These are phyloP conservation scores for Leptographium procerum DNA, from an alignment of 2,329 filamentous ascomycete species.

Conservation along the genomic window DNA sequence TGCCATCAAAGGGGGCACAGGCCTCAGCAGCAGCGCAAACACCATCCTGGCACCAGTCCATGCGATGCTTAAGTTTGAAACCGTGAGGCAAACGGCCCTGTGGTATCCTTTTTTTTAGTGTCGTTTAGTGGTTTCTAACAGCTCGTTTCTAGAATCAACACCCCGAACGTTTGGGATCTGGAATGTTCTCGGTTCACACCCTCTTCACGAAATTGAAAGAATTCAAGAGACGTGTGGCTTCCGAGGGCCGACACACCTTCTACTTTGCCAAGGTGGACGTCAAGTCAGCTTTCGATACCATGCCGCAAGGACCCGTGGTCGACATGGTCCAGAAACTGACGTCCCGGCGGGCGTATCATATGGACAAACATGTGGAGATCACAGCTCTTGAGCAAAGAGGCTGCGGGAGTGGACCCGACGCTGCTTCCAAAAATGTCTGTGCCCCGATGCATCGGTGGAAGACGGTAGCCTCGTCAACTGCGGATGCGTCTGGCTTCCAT, in stretches of 20 bases:
- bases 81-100: conserved; percentile 39
- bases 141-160: conserved; percentile 17
- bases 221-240: conserved; percentile 48
- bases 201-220: conserved; percentile 61
- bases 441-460: conserved; percentile 34
- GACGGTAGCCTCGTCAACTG: conserved; percentile 33
- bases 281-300: conserved; percentile 85
- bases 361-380: conserved; percentile 66
- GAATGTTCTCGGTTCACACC: conserved; percentile 71
- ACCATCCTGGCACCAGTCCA: conserved; percentile 54
- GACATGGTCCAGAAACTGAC: conserved; percentile 49
- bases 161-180: conserved; percentile 57
- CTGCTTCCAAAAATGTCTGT: conserved; percentile 8
- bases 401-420: background rate
- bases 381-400: background rate
- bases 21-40: conserved; percentile 57
- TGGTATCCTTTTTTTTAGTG: background rate
- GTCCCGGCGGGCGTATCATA: conserved; percentile 50
- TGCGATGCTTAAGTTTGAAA: conserved; percentile 68
- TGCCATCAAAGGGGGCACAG: conserved; percentile 36
- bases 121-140: background rate
- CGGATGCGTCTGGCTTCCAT: conserved; percentile 31
- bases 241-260: conserved; percentile 30
- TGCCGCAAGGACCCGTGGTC: conserved; percentile 69
- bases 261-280: conserved; percentile 94